These are phyloP conservation scores for Cercophora samala DNA, from an alignment of 495 filamentous ascomycete species.

Conservation along the genomic window DNA sequence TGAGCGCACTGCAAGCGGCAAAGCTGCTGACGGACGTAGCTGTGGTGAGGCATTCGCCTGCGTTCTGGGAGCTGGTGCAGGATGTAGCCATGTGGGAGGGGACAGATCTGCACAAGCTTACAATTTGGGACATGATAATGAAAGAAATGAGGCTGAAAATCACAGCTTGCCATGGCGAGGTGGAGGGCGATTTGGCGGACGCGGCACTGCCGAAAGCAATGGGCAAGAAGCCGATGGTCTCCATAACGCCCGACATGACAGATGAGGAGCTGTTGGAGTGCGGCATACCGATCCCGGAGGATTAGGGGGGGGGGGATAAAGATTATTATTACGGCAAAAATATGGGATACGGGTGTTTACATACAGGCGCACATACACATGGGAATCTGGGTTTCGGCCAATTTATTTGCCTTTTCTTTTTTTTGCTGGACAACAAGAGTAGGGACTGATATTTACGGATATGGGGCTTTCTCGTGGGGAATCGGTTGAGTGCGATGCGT, in stretches of 20 bases:
- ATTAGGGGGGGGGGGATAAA: neutral
- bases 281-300: neutral
- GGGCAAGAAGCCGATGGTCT: neutral
- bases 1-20: conserved; percentile 16
- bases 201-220: neutral
- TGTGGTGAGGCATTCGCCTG: neutral
- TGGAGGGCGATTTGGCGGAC: neutral
- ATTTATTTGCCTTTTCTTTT: neutral
- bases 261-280: neutral
- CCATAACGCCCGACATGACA: conserved; percentile 1
- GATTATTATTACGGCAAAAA: neutral
- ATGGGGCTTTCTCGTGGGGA: neutral
- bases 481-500: neutral
- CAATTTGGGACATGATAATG: conserved; percentile 3
- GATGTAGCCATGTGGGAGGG: conserved; percentile 10
- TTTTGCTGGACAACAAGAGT: neutral
- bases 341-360: neutral
- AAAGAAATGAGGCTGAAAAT: conserved; percentile 13
- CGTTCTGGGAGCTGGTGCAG: neutral
- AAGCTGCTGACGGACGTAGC: conserved; percentile 11
- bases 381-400: neutral
- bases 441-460: neutral
- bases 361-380: neutral
- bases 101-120: neutral
- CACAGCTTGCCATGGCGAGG: neutral